phyloP scores from a whole-genome alignment of 129 eudicot species.

The Flaveria ramosissima region DNA sequence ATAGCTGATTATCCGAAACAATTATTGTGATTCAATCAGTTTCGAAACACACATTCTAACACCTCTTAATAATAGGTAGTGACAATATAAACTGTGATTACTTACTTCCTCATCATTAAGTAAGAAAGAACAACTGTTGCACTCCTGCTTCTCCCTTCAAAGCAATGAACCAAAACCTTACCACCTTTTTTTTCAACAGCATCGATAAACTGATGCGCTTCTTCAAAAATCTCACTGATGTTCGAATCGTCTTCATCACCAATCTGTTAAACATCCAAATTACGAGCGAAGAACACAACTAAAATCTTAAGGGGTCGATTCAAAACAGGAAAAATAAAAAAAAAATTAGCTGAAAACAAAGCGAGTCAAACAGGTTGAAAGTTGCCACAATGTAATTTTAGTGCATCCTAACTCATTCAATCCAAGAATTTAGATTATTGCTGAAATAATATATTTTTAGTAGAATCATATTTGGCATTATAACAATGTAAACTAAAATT shows the following conservation, averaged over 20 bases:
- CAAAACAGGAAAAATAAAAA: too few species aligned
- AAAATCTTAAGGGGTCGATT: too few species aligned
- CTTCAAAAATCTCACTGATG: slow-evolving; percentile 73
- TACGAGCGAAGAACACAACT: neutral
- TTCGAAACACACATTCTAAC: neutral
- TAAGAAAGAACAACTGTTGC: slow-evolving; percentile 91
- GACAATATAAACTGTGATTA: neutral
- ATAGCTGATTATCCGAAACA: neutral
- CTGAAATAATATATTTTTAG: neutral
- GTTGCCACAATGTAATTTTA: neutral
- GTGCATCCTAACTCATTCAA: neutral
- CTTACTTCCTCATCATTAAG: slow-evolving; percentile 87
- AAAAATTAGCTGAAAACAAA: neutral
- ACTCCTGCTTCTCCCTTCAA: slow-evolving; percentile 97
- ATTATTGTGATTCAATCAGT: neutral
- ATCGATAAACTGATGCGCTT: slow-evolving; percentile 76
- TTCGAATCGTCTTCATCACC: slow-evolving; percentile 78
- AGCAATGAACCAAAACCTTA: slow-evolving; percentile 96
- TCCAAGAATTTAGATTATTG: neutral
- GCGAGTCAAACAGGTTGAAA: neutral
- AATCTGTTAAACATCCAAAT: slow-evolving; percentile 49
- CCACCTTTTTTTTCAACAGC: slow-evolving; percentile 74
- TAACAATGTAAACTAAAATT: neutral
- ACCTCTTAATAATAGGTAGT: neutral
- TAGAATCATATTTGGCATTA: neutral